Evolutionary conservation across 345 rosid genomes (phyloP), one percentile per base, ranked within the genome.

Genomic region (Turritis glabra): DNA sequence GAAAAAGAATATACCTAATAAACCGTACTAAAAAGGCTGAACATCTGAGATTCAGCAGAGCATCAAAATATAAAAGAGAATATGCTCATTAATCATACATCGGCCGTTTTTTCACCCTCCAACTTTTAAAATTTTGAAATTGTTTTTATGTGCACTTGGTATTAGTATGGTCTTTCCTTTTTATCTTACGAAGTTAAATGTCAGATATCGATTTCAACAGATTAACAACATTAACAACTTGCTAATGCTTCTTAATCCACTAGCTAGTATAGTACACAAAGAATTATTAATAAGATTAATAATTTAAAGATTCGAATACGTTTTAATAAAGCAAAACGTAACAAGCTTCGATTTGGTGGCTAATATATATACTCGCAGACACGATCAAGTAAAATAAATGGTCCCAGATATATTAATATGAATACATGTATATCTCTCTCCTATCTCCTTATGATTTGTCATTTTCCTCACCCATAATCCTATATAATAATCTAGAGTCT

Each of bases 381-480:
- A 1, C n/a, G 14, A 41, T 41, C 25, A 52, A 25, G 71, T 55
- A 18, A 47, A 56, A 13, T 5, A 47, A 25, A 74, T 67, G 74
- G 79, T 68, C 79, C 59, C 26, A 61, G 22, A 19, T 62, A 19
- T 67, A 58, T 46, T 12, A 40, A 35, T 35, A 69, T 32, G 8
- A 29, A 61, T 43, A 70, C 44, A 44, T 21, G 29, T 23, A 60
- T 7, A 15, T 59, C 25, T 56, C 46, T 27, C 56, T 14, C 65
- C 71, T 53, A 69, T 76, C 80, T 18, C 67, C 29, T 56, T 47
- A 35, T 1, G 32, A 2, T 71, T 77, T 77, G 80, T 77, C 80
- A 56, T 56, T 71, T 77, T 71, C 80, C 54, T 18, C 21, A 21
- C 18, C 52, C 55, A 64, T 29, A 46, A 23, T 57, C 46, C 67